A percentile compares a stretch with the other conserved stretches of the same genome.
Evolutionary conservation across 73 alveolate genomes (phyloP).

Genomic region (Blepharisma japonicum): DNA sequence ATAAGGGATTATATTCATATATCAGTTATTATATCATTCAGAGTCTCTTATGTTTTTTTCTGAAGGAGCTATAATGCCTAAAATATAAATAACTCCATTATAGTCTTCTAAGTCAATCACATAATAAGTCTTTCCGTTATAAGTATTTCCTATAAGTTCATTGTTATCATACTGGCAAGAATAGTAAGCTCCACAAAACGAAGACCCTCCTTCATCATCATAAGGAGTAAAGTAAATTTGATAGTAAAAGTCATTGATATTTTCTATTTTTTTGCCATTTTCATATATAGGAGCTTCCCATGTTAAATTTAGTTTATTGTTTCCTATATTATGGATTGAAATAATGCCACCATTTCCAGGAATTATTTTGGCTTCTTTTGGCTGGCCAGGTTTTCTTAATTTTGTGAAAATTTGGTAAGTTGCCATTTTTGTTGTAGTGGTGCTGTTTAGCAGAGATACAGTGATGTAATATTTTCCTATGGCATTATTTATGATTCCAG

Average conservation of each 20-base stretch:
- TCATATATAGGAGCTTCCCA: constrained; percentile 9
- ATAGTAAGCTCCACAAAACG: neutral
- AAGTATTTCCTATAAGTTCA: neutral
- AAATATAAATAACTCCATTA: neutral
- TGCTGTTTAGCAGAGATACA: neutral
- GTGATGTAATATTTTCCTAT: neutral
- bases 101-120: neutral
- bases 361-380: neutral
- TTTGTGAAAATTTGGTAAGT: neutral
- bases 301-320: neutral
- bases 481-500: neutral
- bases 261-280: neutral
- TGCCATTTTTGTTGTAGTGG: neutral
- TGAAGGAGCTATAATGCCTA: neutral
- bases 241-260: neutral
- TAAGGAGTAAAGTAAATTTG: neutral
- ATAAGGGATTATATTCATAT: neutral
- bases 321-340: neutral
- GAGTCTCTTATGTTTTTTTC: too few relatives aligned
- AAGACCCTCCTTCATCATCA: neutral
- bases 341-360: constrained; percentile 7
- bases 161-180: neutral
- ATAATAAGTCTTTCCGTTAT: neutral
- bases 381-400: neutral
- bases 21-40: too few relatives aligned